Evolutionary conservation across 176 grass and related monocot genomes (phyloP), one percentile per base, ranked within the genome.

Genomic region (Musa itinerans): DNA sequence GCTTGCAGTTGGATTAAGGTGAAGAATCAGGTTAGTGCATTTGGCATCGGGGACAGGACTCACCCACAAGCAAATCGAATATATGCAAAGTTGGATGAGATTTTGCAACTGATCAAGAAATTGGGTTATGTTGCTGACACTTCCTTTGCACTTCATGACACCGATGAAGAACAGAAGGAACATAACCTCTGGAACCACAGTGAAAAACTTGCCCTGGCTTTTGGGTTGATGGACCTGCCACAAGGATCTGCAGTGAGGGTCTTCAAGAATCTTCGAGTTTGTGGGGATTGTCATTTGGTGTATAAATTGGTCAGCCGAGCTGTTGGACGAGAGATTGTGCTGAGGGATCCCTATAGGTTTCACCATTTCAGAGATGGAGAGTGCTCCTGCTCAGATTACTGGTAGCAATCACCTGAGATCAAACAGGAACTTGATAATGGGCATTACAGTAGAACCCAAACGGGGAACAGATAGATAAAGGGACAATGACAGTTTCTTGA

Each of bases 1-100:
- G 92, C 92, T 50, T 96, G 84, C 74, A 96, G 89, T 79, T 96
- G 92, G 92, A 86, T 96, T 84, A 96, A 92, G 78, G 55, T 84
- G 17, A 92, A 92, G 78, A 84, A 89, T 86, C 89, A 89, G 63
- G 87, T 96, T 14, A 96, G 83, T 58, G 81, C 82, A 23, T 96
- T 96, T 65, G 80, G 86, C 61, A 89, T 89, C 19, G 92, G 89
- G 79, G 92, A 92, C 51, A 83, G 65, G 82, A 80, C 78, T 64
- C 92, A 96, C 78, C 72, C 50, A 4, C 68, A 74, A 4, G 54
- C 84, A 12, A 85, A 83, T 55, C 68, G 82, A 63, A 96, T 96
- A 11, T 92, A 92, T 69, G 68, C 74, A 16, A 92, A 89, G 75
- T 78, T 92, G 14, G 86, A 92, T 64, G 86, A 96, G 63, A 81